Base-by-base conservation (phyloP, 108 stramenopile species). In the Nannochloropsis gaditana region DNA sequence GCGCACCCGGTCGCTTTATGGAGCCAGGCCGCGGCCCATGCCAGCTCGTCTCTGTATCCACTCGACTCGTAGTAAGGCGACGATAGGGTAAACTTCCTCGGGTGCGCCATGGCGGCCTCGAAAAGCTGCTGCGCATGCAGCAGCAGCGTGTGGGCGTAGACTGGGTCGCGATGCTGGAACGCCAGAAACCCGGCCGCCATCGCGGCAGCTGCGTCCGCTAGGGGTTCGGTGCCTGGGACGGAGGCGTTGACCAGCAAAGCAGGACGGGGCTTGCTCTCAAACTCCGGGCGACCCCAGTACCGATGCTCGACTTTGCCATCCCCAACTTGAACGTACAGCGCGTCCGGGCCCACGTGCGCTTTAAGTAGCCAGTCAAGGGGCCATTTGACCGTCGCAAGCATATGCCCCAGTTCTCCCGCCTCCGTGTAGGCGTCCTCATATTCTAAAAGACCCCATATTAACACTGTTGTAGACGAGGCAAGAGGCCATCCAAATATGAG, bases 341-440 rank as follows among this genome's bases (percentile, higher is more conserved):
- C n/a, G 59, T 73, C 59, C 8, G 59, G 59, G 8, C 2, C 59
- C 8, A 73, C 59, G 59, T 73, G 59, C 4, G 59, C 59, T 73
- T 73, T 73, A 15, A 73, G n/a, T 0, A 73, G 59, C 59, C 59
- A 73, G 59, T 73, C 59, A 15, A 73, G n/a, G 19, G 59, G 59
- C 59, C 59, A 73, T 6, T 73, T 73, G 15, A 73, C 59, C 59
- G 59, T 73, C 19, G 59, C 59, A n/a, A 73, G 59, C 59, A 8
- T 73, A 73, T 73, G 59, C 6, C 59, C 59, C 59, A 73, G 6
- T 73, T 73, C 59, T n/a, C 59, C 59, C n/a, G 59, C 8, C n/a
- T 73, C 19, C n/a, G 59, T 73, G 59, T 73, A 73, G 59, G 59
- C 59, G n/a, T 73, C 59, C 59, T 73, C 59, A 73, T 73, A 73